A percentile compares a stretch with the other conserved stretches of the same genome.
Evolutionary conservation across 345 rosid species (phyloP).

Genomic region (Salix exigua): DNA sequence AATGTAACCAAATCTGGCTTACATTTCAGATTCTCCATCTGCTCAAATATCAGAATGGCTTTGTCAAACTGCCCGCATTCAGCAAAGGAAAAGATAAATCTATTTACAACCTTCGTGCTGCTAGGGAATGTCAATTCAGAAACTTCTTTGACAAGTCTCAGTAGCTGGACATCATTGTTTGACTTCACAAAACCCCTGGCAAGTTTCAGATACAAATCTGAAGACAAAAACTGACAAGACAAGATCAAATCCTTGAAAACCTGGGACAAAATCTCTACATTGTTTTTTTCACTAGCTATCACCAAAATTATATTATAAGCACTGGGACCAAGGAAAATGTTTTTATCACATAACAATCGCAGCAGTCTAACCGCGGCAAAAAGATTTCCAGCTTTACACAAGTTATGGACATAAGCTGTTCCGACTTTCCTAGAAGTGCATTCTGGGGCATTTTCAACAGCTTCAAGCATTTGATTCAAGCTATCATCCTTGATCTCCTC

Average conservation of each 20-base stretch:
- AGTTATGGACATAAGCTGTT: conserved; percentile 27
- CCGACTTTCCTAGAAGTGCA: conserved; percentile 25
- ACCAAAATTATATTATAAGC: conserved; percentile 41
- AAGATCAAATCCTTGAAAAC: conserved; percentile 44
- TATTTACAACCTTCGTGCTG: conserved; percentile 44
- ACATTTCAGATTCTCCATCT: conserved; percentile 41
- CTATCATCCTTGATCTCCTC: conserved; percentile 31
- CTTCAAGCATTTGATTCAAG: conserved; percentile 30
- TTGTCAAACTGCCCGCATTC: conserved; percentile 64
- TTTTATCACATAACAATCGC: conserved; percentile 35
- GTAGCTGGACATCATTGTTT: conserved; percentile 34
- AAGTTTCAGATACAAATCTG: conserved; percentile 44
- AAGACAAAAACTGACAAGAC: conserved; percentile 44
- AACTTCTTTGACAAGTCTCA: conserved; percentile 49
- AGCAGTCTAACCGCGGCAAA: conserved; percentile 45
- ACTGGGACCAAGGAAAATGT: conserved; percentile 29
- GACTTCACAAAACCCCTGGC: conserved; percentile 52
- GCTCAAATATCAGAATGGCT: conserved; percentile 52
- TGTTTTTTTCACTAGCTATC: conserved; percentile 34
- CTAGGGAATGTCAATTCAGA: conserved; percentile 38
- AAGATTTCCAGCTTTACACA: conserved; percentile 47
- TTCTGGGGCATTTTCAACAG: conserved; percentile 23
- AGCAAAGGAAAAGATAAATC: conserved; percentile 58
- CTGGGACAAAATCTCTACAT: conserved; percentile 30
- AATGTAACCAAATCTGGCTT: conserved; percentile 67